Evolutionary conservation across 306 rosid genomes (phyloP), one percentile per base, ranked within the genome.

Genomic region (Fragaria iinumae): DNA sequence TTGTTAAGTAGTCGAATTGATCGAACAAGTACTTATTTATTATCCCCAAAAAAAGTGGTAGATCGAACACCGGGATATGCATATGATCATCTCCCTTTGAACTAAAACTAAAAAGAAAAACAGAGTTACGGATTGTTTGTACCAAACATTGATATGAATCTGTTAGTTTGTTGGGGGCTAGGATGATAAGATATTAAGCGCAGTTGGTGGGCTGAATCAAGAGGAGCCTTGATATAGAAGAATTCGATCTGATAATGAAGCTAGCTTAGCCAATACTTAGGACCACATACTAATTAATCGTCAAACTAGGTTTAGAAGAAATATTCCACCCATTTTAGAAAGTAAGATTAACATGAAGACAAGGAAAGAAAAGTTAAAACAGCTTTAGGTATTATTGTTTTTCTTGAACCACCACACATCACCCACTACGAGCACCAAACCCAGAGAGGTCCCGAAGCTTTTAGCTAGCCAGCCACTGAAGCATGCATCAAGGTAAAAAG

Each of bases 361-460:
- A 47, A 72, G 13, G 43, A 21, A 55, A 55, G 12, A 36, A 32
- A 71, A 34, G 8, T 32, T 52, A 13, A 36, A 72, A 6, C 11
- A n/a, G 3, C 5, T 49, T 18, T 53, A 1, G 41, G 3, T 34
- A 72, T 53, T 69, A 12, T 32, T 72, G 20, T 11, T 60, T 60
- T 60, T 23, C 7, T 57, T 57, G 34, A 23, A 25, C 64, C 14
- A 57, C 34, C 65, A 23, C 25, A 53, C 60, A 20, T 18, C 75
- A 52, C 48, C 63, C 75, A 71, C 48, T 52, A 52, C 45, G 8
- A 20, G 29, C 60, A 71, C 74, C 36, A 71, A 38, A 29, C 55
- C 53, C 67, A 23, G 10, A 23, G 23, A 23, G 66, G 66, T 67
- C 80, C 74, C 63, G 44, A 39, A 55, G 20, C 64, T 11, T 44